Evolutionary conservation across 1,139 yeast genomes (phyloP), one percentile per base, ranked within the genome.

Genomic region (Sugiyamaella paludigena): DNA sequence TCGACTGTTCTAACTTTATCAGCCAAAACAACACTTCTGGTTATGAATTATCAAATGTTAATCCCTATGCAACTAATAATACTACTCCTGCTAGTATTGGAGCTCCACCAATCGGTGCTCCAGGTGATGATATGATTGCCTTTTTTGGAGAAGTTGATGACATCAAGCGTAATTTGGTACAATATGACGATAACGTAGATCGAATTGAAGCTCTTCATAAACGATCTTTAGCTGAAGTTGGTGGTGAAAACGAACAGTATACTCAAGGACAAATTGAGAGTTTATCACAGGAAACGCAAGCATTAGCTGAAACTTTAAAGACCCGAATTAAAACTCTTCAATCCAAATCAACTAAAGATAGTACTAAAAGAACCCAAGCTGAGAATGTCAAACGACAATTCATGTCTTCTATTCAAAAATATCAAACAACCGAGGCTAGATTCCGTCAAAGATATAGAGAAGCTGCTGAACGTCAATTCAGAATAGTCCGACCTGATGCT

Each of bases 381-480:
- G 96, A 89, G 67, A 85, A 86, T 64, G 79, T 87, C 52, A 85
- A 95, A 74, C 83, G 82, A 66, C 82, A 87, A 68, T 94, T 92
- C 68, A 80, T 89, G 76, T 82, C 82, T 58, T 78, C 86, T 48
- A 91, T 92, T 65, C 94, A 88, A 67, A 87, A 83, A 64, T 89
- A 87, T 74, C 82, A 95, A 68, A 78, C 83, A 62, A 81, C 87
- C 56, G 98, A 94, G 71, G 88, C 89, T 57, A 81, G 84, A 64
- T 89, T 87, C 75, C 80, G 91, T 58, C 89, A 86, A 65, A 83
- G 84, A 63, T 87, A 88, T 67, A 82, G 86, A 68, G 81, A 81
- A 53, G 96, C 87, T 63, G 96, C 96, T 45, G 92, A 85, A 66
- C 83, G 97, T 69, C 98, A 92, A 75, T 89, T 85, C 73, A 82